Conservation (phyloP, 2,329 filamentous ascomycete genomes). For the Scopulariopsis brevicaulis region DNA sequence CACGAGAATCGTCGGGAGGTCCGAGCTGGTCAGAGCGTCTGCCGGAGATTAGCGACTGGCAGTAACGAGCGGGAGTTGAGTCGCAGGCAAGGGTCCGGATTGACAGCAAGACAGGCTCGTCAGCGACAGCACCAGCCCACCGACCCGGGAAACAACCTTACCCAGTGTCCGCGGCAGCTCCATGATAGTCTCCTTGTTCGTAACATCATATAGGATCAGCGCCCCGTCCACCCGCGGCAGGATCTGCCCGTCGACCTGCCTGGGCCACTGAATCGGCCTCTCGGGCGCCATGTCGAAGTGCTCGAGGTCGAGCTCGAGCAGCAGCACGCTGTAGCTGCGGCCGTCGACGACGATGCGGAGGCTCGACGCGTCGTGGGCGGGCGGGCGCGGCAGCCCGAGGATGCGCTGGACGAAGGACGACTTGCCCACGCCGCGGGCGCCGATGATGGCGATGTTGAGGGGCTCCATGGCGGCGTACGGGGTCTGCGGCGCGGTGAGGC, state of each 20-base stretch:
- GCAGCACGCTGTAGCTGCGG: constrained; percentile 43
- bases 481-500: not conserved
- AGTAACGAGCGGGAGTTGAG: not conserved
- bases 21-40: constrained; percentile 65
- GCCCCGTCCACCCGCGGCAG: constrained; percentile 73
- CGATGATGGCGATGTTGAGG: constrained; percentile 56
- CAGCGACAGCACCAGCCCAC: not conserved
- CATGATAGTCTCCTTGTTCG: constrained; percentile 61
- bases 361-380: constrained; percentile 41
- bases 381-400: constrained; percentile 40
- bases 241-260: constrained; percentile 56
- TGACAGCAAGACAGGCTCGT: not conserved
- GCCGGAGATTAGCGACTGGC: not conserved
- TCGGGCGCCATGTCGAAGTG: constrained; percentile 49
- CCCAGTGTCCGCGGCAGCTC: constrained; percentile 67
- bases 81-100: not conserved
- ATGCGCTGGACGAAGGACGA: constrained; percentile 56
- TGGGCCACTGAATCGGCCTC: constrained; percentile 54
- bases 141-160: constrained; percentile 31
- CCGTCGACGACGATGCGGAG: constrained; percentile 48
- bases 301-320: constrained; percentile 56
- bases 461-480: constrained; percentile 35
- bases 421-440: constrained; percentile 55
- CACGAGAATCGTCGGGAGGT: constrained; percentile 68
- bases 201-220: constrained; percentile 79